Evolutionary conservation across 495 filamentous ascomycete species (phyloP).

Genomic region (Talaromyces thailandensis): DNA sequence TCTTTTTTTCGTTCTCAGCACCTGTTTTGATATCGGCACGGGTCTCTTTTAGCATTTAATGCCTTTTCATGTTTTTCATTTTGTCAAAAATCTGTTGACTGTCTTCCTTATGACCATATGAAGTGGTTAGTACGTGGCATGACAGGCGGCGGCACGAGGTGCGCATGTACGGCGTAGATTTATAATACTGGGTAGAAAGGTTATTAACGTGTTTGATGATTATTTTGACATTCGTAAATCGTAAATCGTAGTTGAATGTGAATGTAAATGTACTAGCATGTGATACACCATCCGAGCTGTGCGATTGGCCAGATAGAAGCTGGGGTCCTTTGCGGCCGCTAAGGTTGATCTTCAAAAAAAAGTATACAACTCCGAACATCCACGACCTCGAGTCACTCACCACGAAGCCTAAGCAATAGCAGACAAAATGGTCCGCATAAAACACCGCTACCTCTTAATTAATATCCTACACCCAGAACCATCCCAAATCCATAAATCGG

Average conservation of each 20-base stretch:
- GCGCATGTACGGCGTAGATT: conserved; percentile 8
- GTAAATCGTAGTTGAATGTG: neutral
- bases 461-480: conserved; percentile 79
- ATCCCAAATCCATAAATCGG: conserved; percentile 12
- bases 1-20: conserved; percentile 7
- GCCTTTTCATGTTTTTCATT: conserved; percentile 21
- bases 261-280: neutral
- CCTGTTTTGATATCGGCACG: conserved; percentile 2
- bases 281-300: neutral
- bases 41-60: conserved; percentile 9
- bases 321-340: neutral
- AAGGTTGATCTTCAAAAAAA: neutral
- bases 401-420: neutral
- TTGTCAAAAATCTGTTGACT: conserved; percentile 15
- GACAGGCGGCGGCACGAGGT: conserved; percentile 3
- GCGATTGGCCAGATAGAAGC: neutral
- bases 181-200: conserved; percentile 7
- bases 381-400: neutral
- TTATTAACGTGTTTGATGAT: neutral
- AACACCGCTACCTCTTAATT: conserved; percentile 88
- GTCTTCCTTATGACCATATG: conserved; percentile 8
- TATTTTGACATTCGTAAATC: neutral
- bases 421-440: conserved; percentile 77
- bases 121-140: conserved; percentile 2
- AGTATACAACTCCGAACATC: neutral